These are phyloP conservation scores for Cyathus striatus DNA, from an alignment of 768 basidiomycete genomes.

Conservation along the genomic window DNA sequence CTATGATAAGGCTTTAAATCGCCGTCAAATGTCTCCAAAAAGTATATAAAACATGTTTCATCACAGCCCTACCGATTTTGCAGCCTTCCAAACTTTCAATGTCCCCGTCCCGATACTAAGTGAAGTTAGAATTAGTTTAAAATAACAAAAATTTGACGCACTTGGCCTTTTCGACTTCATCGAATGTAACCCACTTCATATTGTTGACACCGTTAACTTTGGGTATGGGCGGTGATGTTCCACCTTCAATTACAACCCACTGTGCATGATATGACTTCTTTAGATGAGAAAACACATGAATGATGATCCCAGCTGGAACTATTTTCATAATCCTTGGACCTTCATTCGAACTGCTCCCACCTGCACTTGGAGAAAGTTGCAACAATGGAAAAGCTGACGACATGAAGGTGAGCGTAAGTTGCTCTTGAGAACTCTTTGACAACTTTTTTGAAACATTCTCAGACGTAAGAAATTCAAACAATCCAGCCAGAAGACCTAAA, in stretches of 20 bases:
- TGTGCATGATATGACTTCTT: slow-evolving; percentile 77
- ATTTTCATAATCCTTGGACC: slow-evolving; percentile 35
- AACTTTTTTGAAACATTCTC: slow-evolving; percentile 45
- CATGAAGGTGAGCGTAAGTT: slow-evolving; percentile 3
- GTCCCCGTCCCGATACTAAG: slow-evolving; percentile 70
- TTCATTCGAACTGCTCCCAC: background rate
- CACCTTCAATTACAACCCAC: slow-evolving; percentile 66
- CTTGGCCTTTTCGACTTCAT: slow-evolving; percentile 58
- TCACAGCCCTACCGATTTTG: too few relatives aligned
- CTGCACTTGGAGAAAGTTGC: background rate
- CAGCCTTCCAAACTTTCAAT: slow-evolving; percentile 67
- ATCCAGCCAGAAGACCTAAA: slow-evolving; percentile 82
- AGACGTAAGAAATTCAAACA: slow-evolving; percentile 81
- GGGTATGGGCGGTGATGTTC: slow-evolving; percentile 33
- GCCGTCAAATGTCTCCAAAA: too few relatives aligned
- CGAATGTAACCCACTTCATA: slow-evolving; percentile 44
- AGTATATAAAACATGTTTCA: too few relatives aligned
- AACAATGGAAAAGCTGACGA: background rate
- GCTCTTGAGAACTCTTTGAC: slow-evolving; percentile 31
- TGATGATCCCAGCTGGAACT: slow-evolving; percentile 54
- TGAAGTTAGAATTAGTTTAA: slow-evolving; percentile 1
- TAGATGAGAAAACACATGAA: slow-evolving; percentile 89
- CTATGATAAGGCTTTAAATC: too few relatives aligned
- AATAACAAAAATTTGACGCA: slow-evolving; percentile 29
- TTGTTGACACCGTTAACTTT: slow-evolving; percentile 9